phyloP scores from a whole-genome alignment of 1,139 yeast species.

The Zhuliangozyma parablackwelliae region DNA sequence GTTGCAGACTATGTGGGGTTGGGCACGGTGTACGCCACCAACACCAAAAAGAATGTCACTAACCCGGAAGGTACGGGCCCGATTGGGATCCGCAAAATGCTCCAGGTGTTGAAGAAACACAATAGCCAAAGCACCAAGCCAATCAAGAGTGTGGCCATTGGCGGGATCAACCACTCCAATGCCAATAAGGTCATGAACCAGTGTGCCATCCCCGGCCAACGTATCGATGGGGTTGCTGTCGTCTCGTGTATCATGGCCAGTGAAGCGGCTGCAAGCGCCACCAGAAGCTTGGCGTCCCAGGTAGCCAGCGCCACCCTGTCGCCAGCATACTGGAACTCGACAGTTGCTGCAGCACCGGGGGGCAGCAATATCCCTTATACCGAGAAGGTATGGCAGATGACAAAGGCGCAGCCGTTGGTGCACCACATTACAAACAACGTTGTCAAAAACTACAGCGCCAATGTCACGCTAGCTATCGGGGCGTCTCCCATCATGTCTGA shows the following conservation, averaged over 20 bases:
- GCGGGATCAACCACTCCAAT: constrained; percentile 74
- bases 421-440: constrained; percentile 90
- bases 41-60: constrained; percentile 56
- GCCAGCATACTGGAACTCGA: constrained; percentile 13
- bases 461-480: constrained; percentile 80
- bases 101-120: constrained; percentile 42
- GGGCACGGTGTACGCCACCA: constrained; percentile 76
- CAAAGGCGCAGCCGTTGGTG: constrained; percentile 50
- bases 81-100: constrained; percentile 55
- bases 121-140: constrained; percentile 17
- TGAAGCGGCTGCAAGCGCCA: constrained; percentile 51
- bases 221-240: constrained; percentile 75
- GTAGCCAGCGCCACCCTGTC: constrained; percentile 11
- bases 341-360: no score
- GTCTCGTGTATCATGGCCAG: constrained; percentile 85
- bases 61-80: constrained; percentile 54
- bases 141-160: constrained; percentile 70
- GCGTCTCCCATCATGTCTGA: constrained; percentile 95
- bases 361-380: not conserved
- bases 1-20: constrained; percentile 81
- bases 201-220: constrained; percentile 42
- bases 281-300: constrained; percentile 26
- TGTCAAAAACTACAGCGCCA: constrained; percentile 87
- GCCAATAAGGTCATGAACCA: constrained; percentile 53
- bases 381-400: constrained; percentile 1